Conservation (phyloP, 1,139 yeast species). For the Scheffersomyces cryptocercus region DNA sequence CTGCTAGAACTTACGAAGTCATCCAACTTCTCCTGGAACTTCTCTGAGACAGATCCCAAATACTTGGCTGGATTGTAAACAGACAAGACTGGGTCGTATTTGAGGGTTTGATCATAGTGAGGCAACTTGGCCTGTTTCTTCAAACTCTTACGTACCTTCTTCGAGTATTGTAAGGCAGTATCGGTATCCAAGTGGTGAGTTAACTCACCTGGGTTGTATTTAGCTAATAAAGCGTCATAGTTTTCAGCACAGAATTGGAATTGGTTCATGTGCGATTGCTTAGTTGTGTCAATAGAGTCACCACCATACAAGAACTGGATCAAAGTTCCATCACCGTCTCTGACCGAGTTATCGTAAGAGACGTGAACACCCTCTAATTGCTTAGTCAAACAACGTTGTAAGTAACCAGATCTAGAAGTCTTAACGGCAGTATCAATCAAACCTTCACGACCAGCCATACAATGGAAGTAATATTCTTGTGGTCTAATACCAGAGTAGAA, state of each 20-base stretch:
- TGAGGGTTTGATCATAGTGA: slow-evolving; percentile 60
- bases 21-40: slow-evolving; percentile 81
- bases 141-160: slow-evolving; percentile 75
- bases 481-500: slow-evolving; percentile 98
- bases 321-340: slow-evolving; percentile 94
- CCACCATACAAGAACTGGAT: slow-evolving; percentile 98
- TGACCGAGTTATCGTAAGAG: slow-evolving; percentile 89
- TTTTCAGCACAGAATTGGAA: slow-evolving; percentile 92
- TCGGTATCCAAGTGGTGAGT: slow-evolving; percentile 80
- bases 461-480: slow-evolving; percentile 99
- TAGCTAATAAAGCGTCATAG: slow-evolving; percentile 79
- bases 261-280: slow-evolving; percentile 91
- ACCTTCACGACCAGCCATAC: slow-evolving; percentile 99
- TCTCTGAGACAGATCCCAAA: slow-evolving; percentile 91
- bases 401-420: slow-evolving; percentile 97
- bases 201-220: slow-evolving; percentile 81
- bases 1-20: slow-evolving; percentile 59
- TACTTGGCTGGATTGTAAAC: slow-evolving; percentile 85
- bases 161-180: slow-evolving; percentile 74
- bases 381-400: slow-evolving; percentile 97
- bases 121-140: slow-evolving; percentile 67
- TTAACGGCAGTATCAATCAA: slow-evolving; percentile 98
- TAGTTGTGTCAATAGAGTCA: slow-evolving; percentile 91
- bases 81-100: slow-evolving; percentile 88
- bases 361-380: slow-evolving; percentile 97